A percentile compares a stretch with the other conserved stretches of the same genome.
phyloP scores from a whole-genome alignment of 169 alveolate species.

The Theileria parva region DNA sequence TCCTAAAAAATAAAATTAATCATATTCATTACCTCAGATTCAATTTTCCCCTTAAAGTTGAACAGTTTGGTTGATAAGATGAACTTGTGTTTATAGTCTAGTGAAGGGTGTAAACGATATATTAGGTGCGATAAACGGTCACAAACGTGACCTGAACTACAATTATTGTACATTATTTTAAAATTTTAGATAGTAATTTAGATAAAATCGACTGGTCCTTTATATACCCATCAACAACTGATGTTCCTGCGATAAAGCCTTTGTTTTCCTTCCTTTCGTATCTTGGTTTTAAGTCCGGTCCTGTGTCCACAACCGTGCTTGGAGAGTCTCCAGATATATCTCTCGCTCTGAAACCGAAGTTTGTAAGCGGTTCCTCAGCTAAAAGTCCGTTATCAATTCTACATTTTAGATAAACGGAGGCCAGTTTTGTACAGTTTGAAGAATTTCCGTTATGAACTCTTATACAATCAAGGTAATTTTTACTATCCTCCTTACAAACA shows the following conservation, averaged over 20 bases:
- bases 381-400: conserved; percentile 60
- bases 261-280: conserved; percentile 41
- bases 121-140: conserved; percentile 31
- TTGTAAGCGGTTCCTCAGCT: conserved; percentile 47
- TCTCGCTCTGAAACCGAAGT: conserved; percentile 51
- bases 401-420: conserved; percentile 64
- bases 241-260: conserved; percentile 53
- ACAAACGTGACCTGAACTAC: conserved; percentile 9
- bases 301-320: conserved; percentile 26
- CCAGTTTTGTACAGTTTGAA: conserved; percentile 45
- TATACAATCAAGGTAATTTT: conserved; percentile 55
- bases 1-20: not conserved
- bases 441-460: conserved; percentile 48
- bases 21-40: conserved; percentile 15
- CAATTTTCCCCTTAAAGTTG: not conserved
- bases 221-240: conserved; percentile 47
- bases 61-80: conserved; percentile 19
- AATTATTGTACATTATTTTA: conserved; percentile 10
- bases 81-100: conserved; percentile 35
- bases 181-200: conserved; percentile 38
- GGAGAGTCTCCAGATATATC: conserved; percentile 20
- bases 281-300: conserved; percentile 12
- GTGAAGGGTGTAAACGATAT: conserved; percentile 34
- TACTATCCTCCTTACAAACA: conserved; percentile 33
- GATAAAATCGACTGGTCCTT: conserved; percentile 38